These are phyloP conservation scores for Pythium phragmitis DNA, from an alignment of 352 stramenopile genomes.

Conservation along the genomic window DNA sequence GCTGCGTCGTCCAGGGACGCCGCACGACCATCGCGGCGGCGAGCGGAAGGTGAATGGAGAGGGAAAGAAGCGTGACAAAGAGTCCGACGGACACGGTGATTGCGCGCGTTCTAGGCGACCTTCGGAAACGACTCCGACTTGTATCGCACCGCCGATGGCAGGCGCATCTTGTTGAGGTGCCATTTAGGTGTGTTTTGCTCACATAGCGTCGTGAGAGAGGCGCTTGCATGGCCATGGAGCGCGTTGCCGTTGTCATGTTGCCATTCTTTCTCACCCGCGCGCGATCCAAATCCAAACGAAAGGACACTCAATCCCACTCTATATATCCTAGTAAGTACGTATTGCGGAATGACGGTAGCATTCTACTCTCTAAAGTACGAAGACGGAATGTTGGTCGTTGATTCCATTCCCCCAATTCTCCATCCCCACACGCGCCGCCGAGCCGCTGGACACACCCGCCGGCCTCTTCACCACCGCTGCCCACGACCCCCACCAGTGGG, in stretches of 20 bases:
- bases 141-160: neutral
- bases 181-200: neutral
- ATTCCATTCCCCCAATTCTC: too few relatives aligned
- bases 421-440: too few relatives aligned
- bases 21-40: slow-evolving; percentile 57
- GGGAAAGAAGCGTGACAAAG: neutral
- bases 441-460: neutral
- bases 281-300: slow-evolving; percentile 1
- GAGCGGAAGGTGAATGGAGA: neutral
- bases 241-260: neutral
- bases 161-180: neutral
- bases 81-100: slow-evolving; percentile 5
- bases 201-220: neutral
- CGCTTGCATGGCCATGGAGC: neutral
- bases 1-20: slow-evolving; percentile 84
- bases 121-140: neutral
- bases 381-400: slow-evolving; percentile 2
- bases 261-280: neutral
- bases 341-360: neutral
- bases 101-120: neutral
- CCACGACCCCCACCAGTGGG: too few relatives aligned
- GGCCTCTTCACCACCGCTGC: neutral
- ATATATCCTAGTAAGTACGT: slow-evolving; percentile 1
- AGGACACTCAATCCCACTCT: slow-evolving; percentile 1
- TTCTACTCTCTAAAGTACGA: slow-evolving; percentile 14